These are phyloP conservation scores for Gamsiella multidivaricata DNA, from an alignment of 192 early-diverging fungal genomes.

Conservation along the genomic window DNA sequence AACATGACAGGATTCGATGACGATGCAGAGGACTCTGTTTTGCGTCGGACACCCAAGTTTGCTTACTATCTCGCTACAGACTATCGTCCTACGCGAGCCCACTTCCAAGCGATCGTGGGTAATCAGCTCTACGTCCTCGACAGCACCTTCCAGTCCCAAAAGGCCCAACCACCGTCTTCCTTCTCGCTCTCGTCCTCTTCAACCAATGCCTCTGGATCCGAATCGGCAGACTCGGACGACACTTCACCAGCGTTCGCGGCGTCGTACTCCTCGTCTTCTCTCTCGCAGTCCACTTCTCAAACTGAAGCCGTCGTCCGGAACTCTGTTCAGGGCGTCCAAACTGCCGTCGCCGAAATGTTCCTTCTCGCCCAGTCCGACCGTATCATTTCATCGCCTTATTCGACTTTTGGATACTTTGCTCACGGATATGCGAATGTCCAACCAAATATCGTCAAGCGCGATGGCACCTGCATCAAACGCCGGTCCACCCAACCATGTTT, in stretches of 20 bases:
- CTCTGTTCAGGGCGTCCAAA: constrained; percentile 45
- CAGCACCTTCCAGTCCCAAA: constrained; percentile 29
- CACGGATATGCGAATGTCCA: constrained; percentile 46
- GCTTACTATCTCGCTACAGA: constrained; percentile 48
- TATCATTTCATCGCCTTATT: constrained; percentile 48
- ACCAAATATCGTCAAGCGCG: constrained; percentile 46
- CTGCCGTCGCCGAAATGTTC: constrained; percentile 44
- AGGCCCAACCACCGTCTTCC: not conserved
- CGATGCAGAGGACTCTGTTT: not conserved
- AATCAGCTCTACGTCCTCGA: constrained; percentile 45
- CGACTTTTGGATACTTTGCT: constrained; percentile 48
- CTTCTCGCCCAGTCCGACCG: constrained; percentile 37
- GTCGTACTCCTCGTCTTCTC: not conserved
- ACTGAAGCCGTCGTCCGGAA: constrained; percentile 39
- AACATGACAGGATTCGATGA: not conserved
- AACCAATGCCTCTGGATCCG: not conserved
- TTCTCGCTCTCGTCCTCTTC: not conserved
- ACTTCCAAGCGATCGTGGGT: constrained; percentile 37
- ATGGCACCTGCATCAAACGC: constrained; percentile 39
- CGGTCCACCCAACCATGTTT: constrained; percentile 47
- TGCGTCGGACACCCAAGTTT: not conserved
- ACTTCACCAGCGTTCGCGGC: not conserved
- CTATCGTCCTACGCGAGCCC: constrained; percentile 37
- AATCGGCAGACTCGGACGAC: not conserved
- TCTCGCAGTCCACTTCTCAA: not conserved